Evolutionary conservation across 768 basidiomycete genomes (phyloP).

Genomic region (Suillus luteus): DNA sequence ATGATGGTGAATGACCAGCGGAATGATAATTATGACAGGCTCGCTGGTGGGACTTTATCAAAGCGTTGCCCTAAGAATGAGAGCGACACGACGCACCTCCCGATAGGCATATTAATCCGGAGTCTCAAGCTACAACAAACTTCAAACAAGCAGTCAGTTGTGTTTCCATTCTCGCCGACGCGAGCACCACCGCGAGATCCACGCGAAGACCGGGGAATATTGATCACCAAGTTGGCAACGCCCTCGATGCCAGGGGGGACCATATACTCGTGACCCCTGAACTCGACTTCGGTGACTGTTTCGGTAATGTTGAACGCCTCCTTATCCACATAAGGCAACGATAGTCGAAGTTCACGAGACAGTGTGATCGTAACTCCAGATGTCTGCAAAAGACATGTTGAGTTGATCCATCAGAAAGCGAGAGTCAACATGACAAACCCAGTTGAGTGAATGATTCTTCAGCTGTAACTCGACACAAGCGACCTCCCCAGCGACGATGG

Average conservation of each 20-base stretch:
- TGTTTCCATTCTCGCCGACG: slow-evolving; percentile 48
- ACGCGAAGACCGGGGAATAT: slow-evolving; percentile 68
- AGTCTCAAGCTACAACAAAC: slow-evolving; percentile 64
- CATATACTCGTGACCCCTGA: slow-evolving; percentile 73
- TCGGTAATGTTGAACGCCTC: slow-evolving; percentile 67
- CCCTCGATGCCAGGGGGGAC: slow-evolving; percentile 76
- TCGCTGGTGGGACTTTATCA: slow-evolving; percentile 48
- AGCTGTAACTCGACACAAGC: slow-evolving; percentile 76
- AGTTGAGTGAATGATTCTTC: slow-evolving; percentile 80
- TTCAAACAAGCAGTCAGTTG: slow-evolving; percentile 63
- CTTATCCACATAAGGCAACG: slow-evolving; percentile 42
- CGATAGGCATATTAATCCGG: slow-evolving; percentile 64
- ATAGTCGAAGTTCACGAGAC: slow-evolving; percentile 60
- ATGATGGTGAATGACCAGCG: slow-evolving; percentile 66
- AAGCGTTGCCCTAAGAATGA: slow-evolving; percentile 10
- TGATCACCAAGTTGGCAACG: slow-evolving; percentile 76
- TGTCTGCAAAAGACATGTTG: slow-evolving; percentile 48
- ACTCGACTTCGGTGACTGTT: slow-evolving; percentile 66
- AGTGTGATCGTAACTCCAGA: slow-evolving; percentile 63
- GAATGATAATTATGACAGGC: slow-evolving; percentile 65
- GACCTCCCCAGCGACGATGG: slow-evolving; percentile 67
- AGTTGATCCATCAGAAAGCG: slow-evolving; percentile 6
- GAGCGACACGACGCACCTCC: slow-evolving; percentile 49
- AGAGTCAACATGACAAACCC: slow-evolving; percentile 44
- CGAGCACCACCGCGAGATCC: slow-evolving; percentile 65